Percentiles rank a stretch among this genome's conserved stretches.
These are phyloP conservation scores for Knufia fluminis DNA, from an alignment of 2,329 filamentous ascomycete species.

Conservation along the genomic window DNA sequence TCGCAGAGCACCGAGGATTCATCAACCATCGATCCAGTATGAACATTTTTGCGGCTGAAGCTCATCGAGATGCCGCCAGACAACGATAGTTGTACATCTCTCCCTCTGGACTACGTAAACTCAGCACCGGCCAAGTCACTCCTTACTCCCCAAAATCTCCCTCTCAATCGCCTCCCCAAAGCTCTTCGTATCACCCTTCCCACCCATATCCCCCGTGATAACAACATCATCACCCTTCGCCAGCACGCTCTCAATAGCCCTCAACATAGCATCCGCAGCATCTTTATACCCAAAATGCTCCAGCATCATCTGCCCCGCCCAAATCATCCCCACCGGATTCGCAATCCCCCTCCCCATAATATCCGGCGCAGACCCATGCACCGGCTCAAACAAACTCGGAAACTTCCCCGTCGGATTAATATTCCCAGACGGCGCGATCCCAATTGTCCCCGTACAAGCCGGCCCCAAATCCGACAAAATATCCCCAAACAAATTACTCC, in stretches of 20 bases:
- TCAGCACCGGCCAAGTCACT: too few species aligned
- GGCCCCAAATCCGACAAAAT: conserved; percentile 99
- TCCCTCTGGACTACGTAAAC: too few species aligned
- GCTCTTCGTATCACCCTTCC: conserved; percentile 88
- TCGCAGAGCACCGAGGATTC: too few species aligned
- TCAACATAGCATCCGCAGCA: conserved; percentile 80
- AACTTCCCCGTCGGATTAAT: conserved; percentile 68
- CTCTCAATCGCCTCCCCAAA: conserved; percentile 87
- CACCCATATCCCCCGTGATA: conserved; percentile 90
- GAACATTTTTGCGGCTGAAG: too few species aligned
- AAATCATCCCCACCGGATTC: conserved; percentile 92
- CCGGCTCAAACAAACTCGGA: conserved; percentile 99
- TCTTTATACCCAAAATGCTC: conserved; percentile 89
- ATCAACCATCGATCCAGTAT: too few species aligned
- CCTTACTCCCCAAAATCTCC: conserved; percentile 34
- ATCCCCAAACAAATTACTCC: conserved; percentile 97
- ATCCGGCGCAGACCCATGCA: conserved; percentile 93
- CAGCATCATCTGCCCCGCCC: conserved; percentile 99
- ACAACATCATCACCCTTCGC: conserved; percentile 71
- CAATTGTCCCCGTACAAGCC: conserved; percentile 92
- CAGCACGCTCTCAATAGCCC: conserved; percentile 87
- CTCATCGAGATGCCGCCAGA: too few species aligned
- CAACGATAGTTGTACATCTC: too few species aligned
- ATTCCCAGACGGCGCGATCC: conserved; percentile 94
- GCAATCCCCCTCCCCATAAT: conserved; percentile 93